Base-by-base conservation (phyloP, 768 basidiomycete genomes). In the Tubosaeta sp. region DNA sequence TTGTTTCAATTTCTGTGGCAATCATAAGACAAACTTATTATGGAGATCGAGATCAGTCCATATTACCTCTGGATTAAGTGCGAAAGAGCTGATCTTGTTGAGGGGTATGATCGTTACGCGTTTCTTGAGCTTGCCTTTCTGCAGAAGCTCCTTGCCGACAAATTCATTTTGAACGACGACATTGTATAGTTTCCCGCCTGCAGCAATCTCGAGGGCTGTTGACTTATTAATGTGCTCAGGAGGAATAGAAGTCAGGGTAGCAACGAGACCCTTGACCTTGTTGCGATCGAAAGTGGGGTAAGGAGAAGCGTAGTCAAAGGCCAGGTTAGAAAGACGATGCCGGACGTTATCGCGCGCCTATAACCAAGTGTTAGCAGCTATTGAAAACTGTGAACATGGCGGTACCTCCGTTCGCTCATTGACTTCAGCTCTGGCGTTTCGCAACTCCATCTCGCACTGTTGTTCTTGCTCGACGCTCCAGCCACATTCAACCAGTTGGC, bases 71-170 rank as follows among this genome's bases (percentile, higher is more conserved):
- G 74, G 67, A 4, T 74, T 62, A 46, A 82, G 72, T 35, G 67
- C 78, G 58, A 76, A 80, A 1, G 83, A 76, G 46, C 80, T 82
- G 62, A 99, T 94, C 73, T 93, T 95, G 69, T 86, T 95, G 43
- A 99, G 73, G 0, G 95, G 95, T 57, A 98, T 93, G 67, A 96
- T 83, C 0, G 93, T 96, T 18, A 95, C 89, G 18, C 94, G 83
- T 69, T 87, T 92, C 73, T 82, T 86, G 58, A 98, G 80, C 44
- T 75, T 73, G 9, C 86, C 84, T 42, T 87, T 82, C 63, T 87
- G 80, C 42, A 98, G 72, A 22, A 98, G 77, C 25, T 88, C 83
- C 59, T 87, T 89, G 25, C 93, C 94, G 40, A 94, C 82, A 49
- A 79, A 79, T 69, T 97, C 94, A 62, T 95, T 84, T 57, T 94